Evolutionary conservation across 345 rosid genomes (phyloP).

Genomic region (Bretschneidera sinensis): DNA sequence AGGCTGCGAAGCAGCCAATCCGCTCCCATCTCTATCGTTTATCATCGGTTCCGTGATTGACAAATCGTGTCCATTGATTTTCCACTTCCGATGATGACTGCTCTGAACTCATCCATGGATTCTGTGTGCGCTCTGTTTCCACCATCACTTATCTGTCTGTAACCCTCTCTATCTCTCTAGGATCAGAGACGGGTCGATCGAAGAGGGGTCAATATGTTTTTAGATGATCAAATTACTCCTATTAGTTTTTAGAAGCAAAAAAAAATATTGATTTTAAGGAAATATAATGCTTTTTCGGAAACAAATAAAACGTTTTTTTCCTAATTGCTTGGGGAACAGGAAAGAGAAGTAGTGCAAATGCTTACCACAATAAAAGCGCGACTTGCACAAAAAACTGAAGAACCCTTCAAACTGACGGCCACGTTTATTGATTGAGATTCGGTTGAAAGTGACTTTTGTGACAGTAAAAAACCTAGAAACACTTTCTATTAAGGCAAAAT

Average conservation of each 20-base stretch:
- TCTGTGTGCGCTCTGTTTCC: conserved; percentile 16
- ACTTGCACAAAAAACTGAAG: not conserved
- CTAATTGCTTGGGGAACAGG: conserved; percentile 30
- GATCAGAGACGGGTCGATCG: not conserved
- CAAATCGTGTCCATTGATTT: conserved; percentile 16
- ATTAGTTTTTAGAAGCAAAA: not conserved
- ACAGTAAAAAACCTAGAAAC: not conserved
- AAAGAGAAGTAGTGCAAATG: not conserved
- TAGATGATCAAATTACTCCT: not conserved
- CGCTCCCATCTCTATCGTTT: conserved; percentile 18
- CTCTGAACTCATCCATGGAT: conserved; percentile 29
- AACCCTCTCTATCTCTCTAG: not conserved
- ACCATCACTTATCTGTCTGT: conserved; percentile 14
- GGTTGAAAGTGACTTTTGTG: not conserved
- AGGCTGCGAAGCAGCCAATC: conserved; percentile 18
- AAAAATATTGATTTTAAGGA: not conserved
- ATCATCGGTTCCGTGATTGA: conserved; percentile 18
- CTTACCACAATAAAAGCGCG: conserved; percentile 4
- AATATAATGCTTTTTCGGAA: not conserved
- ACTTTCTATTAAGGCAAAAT: no score
- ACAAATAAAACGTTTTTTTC: conserved; percentile 1
- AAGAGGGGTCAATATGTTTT: not conserved
- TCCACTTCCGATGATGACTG: conserved; percentile 6
- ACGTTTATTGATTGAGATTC: conserved; percentile 24
- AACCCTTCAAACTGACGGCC: conserved; percentile 1